Base-by-base conservation (phyloP, 2,329 filamentous ascomycete genomes). In the Parasarocladium wereldwijsianum region DNA sequence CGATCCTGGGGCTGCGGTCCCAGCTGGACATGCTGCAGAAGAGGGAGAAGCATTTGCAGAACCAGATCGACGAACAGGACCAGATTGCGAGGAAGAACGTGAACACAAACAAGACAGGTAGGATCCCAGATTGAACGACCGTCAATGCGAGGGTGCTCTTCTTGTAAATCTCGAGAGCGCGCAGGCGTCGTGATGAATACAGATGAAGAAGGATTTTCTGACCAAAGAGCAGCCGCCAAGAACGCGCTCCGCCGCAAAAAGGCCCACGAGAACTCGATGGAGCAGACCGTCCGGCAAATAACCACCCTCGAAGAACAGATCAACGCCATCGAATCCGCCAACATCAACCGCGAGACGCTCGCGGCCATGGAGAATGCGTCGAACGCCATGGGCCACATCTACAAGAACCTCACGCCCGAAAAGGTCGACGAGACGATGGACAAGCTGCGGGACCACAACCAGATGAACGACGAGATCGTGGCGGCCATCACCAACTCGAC, bases 21-120 rank as follows among this genome's bases (percentile, higher is more conserved):
- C 87, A 94, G 62, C 68, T 96, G 25, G 87, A 94, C 45, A 96
- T 96, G 86, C 68, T 98, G 50, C 84, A 92, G 60, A 98, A 98
- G 69, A 71, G 87, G 36, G 86, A 96, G 64, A 81, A 73, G 54
- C 84, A 96, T 51, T 59, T 96, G 37, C 79, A 90, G 55, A 80
- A 70, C 38, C 85, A 93, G 62, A 93, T 96, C 63, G 77, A 84
- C 16, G 85, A 96, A 54, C 86, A 96, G 54, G 84, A 93, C 46
- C 69, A 68, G 21, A 70, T 92, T 41, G 90, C 90, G 25, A 70
- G 82, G 55, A 94, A 94, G 66, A 77, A 90, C 38, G 77, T 94
- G 33, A 56, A 40, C 45, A 68, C 77, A 35, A 96, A 96, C 63
- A 96, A 94, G 60, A 85, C 72, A 43, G 78, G 90, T 96, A 70